These are phyloP conservation scores for Coemansia guatemalensis DNA, from an alignment of 192 early-diverging fungal species.

Conservation along the genomic window DNA sequence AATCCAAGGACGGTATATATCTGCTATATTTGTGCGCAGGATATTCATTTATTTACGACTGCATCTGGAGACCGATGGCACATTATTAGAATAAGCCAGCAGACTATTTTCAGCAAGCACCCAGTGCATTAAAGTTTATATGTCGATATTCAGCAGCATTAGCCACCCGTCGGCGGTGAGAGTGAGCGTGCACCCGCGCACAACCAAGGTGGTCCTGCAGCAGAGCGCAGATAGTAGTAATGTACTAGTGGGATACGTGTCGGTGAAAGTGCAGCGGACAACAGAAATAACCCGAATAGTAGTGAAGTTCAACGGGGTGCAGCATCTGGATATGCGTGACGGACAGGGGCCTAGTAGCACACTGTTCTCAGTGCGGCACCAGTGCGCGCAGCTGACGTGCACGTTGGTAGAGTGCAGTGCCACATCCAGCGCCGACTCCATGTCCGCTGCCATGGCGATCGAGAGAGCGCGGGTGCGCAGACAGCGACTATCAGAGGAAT, in stretches of 20 bases:
- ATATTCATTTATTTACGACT: too few relatives aligned
- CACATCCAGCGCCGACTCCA: neutral
- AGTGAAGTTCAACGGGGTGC: constrained; percentile 25
- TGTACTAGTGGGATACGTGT: constrained; percentile 30
- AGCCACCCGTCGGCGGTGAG: neutral
- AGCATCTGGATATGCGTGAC: constrained; percentile 32
- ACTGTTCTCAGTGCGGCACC: constrained; percentile 10
- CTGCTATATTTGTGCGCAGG: too few relatives aligned
- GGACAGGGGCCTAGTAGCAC: constrained; percentile 38
- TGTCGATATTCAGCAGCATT: constrained; percentile 5
- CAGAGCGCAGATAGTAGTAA: constrained; percentile 11
- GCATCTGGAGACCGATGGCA: too few relatives aligned
- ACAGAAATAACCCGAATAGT: constrained; percentile 16
- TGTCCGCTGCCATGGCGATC: constrained; percentile 11
- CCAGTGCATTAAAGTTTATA: neutral
- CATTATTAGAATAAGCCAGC: neutral
- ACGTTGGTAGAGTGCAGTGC: constrained; percentile 14
- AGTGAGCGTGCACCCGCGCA: constrained; percentile 32
- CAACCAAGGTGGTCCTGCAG: constrained; percentile 34
- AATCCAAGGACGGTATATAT: too few relatives aligned
- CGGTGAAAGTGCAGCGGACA: constrained; percentile 9
- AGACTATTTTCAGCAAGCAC: neutral
- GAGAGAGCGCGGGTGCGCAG: constrained; percentile 4
- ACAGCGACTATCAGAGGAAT: constrained; percentile 4
- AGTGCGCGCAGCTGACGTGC: constrained; percentile 21